Evolutionary conservation across 306 rosid genomes (phyloP).

Genomic region (Hylodesmum podocarpum): DNA sequence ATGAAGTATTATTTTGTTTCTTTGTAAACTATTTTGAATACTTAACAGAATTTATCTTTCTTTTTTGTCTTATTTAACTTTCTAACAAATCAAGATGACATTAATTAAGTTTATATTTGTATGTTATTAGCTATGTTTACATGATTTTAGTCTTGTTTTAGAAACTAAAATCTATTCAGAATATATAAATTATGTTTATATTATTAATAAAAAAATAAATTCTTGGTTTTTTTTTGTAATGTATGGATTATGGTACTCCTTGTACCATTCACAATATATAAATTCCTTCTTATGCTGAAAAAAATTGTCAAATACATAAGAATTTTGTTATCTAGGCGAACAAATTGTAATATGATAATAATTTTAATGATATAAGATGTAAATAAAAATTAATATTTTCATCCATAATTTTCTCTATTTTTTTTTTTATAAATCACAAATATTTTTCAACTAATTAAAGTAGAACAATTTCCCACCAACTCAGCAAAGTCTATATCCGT

Average conservation of each 20-base stretch:
- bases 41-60: background rate
- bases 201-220: too few relatives aligned
- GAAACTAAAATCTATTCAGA: background rate
- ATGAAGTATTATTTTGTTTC: background rate
- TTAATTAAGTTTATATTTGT: background rate
- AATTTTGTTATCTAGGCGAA: background rate
- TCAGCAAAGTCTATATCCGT: too few relatives aligned
- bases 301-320: background rate
- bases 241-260: too few relatives aligned
- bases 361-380: background rate
- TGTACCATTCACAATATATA: too few relatives aligned
- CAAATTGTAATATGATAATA: background rate
- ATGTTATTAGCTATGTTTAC: background rate
- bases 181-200: too few relatives aligned
- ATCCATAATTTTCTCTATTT: background rate
- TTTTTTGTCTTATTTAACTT: constrained; percentile 8
- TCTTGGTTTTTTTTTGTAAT: too few relatives aligned
- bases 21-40: constrained; percentile 9
- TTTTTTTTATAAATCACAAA: too few relatives aligned
- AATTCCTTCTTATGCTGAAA: too few relatives aligned
- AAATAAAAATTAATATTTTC: background rate
- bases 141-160: background rate
- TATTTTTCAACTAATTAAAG: too few relatives aligned
- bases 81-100: background rate
- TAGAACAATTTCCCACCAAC: too few relatives aligned